These are phyloP conservation scores for Debaryomyces tyrocola DNA, from an alignment of 805 yeast genomes.

Conservation along the genomic window DNA sequence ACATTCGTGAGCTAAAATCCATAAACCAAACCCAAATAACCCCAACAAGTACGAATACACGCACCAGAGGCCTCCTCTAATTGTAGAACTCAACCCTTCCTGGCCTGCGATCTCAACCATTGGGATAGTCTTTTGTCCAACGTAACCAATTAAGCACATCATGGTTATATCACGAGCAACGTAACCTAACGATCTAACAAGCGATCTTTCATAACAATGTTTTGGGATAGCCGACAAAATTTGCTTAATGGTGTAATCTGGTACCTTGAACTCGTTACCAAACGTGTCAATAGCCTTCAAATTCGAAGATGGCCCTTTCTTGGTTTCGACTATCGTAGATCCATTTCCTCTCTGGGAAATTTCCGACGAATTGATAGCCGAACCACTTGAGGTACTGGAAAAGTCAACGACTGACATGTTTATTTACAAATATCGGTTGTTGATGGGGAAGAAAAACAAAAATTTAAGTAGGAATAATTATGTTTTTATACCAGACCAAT, in stretches of 20 bases:
- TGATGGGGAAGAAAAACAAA: background rate
- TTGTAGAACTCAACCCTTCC: slow-evolving; percentile 15
- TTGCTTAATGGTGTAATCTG: slow-evolving; percentile 62
- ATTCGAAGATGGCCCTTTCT: slow-evolving; percentile 1
- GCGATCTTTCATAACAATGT: slow-evolving; percentile 58
- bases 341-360: slow-evolving; percentile 10
- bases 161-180: slow-evolving; percentile 53
- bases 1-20: slow-evolving; percentile 67
- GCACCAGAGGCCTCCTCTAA: slow-evolving; percentile 44
- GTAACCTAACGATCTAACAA: slow-evolving; percentile 48
- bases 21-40: slow-evolving; percentile 55
- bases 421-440: background rate
- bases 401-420: slow-evolving; percentile 7
- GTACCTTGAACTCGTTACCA: slow-evolving; percentile 57
- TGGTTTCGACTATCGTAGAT: slow-evolving; percentile 7
- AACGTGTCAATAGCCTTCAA: slow-evolving; percentile 48
- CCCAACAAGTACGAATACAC: slow-evolving; percentile 42
- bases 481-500: too few species aligned
- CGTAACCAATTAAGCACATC: slow-evolving; percentile 42
- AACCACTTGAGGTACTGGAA: background rate
- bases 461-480: background rate
- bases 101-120: slow-evolving; percentile 24
- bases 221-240: slow-evolving; percentile 58
- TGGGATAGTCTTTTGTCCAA: slow-evolving; percentile 47
- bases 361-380: background rate